Evolutionary conservation across 257 asterid species (phyloP), one percentile per base, ranked within the genome.

Genomic region (Capsicum pubescens): DNA sequence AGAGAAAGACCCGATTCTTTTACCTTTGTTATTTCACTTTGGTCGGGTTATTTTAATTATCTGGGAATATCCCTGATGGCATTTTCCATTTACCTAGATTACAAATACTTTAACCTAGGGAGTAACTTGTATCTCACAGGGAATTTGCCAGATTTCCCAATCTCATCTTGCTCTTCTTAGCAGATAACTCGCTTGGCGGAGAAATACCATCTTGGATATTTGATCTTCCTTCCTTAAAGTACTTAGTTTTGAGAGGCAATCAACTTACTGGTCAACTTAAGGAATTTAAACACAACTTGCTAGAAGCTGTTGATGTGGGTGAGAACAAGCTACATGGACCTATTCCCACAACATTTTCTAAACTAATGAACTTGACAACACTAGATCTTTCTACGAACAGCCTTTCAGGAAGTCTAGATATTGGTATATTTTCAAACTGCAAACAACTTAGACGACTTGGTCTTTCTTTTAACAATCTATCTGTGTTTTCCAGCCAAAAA

Each of bases 401-500:
- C 36, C 35, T 80, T 80, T 80, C 15, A 6, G 69, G 83, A 2
- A 13, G 21, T 59, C 55, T 56, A 85, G 81, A 59, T 55, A 44
- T 59, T 42, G 71, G 44, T 5, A n/a, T 80, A 19, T 85, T 85
- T 85, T 83, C 90, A 59, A 80, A 80, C 84, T 21, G 77, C 58
- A 79, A 59, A 60, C 66, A 52, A 16, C 88, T 85, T 8, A 6
- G 9, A 61, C 10, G 6, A 42, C 86, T 84, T 60, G 82, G 79
- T 70, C 85, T 88, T 82, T 87, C 89, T 21, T 21, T 8, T 83
- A 87, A 87, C 54, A 81, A 71, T 64, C 59, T 83, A n/a, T 61
- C 61, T 11, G 58, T 81, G n/a, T 17, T 71, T 36, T 56, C 71
- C 19, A 79, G n/a, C 32, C 32, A 39, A 12, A 61, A 13, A 66